Evolutionary conservation across 805 yeast species (phyloP).

Genomic region (Ogataea trehaloabstinens): DNA sequence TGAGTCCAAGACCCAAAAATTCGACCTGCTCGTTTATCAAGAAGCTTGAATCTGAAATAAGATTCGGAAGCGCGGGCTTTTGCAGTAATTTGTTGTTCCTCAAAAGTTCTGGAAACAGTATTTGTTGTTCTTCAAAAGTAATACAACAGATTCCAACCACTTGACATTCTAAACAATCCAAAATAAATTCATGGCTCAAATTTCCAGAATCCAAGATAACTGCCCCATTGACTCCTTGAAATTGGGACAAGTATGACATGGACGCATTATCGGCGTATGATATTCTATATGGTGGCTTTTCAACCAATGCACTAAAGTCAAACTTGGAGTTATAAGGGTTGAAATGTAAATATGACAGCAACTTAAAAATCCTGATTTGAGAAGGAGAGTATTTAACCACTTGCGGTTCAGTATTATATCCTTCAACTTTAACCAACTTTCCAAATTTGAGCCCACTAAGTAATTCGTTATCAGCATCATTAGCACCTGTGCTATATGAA

Average conservation of each 20-base stretch:
- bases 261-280: constrained; percentile 32
- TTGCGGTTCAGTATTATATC: constrained; percentile 28
- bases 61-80: constrained; percentile 23
- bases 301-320: constrained; percentile 43
- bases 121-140: constrained; percentile 21
- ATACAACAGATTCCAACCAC: constrained; percentile 40
- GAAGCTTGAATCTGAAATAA: constrained; percentile 19
- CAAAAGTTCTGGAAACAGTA: constrained; percentile 15
- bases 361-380: constrained; percentile 51
- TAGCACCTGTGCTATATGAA: constrained; percentile 36
- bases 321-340: constrained; percentile 21
- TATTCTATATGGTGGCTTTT: constrained; percentile 38
- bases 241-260: constrained; percentile 5
- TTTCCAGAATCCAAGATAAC: constrained; percentile 33
- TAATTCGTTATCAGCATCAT: constrained; percentile 32
- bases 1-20: constrained; percentile 54
- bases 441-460: constrained; percentile 25
- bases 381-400: constrained; percentile 44
- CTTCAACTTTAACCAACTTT: constrained; percentile 32
- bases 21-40: constrained; percentile 13
- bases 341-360: constrained; percentile 54
- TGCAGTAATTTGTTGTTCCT: background rate
- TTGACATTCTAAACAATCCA: constrained; percentile 39
- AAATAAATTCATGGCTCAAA: constrained; percentile 33
- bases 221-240: constrained; percentile 37